Conservation (phyloP, 306 rosid species). For the Medicago truncatula region MtrunA17r5.0-ANR NC_053042.1:4177001-4177500, state of each 20-base stretch:
- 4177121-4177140: too few species aligned
- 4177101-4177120: neutral
- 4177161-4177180: too few species aligned
- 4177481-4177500: slow-evolving; percentile 36
- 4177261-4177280: slow-evolving; percentile 30
- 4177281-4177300: neutral
- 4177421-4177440: slow-evolving; percentile 47
- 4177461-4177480: slow-evolving; percentile 33
- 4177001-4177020: neutral
- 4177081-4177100: slow-evolving; percentile 18
- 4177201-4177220: too few species aligned
- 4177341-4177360: slow-evolving; percentile 38
- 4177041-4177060: neutral
- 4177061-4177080: neutral
- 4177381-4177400: slow-evolving; percentile 29
- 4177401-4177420: slow-evolving; percentile 42
- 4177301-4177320: slow-evolving; percentile 32
- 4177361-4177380: slow-evolving; percentile 40
- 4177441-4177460: slow-evolving; percentile 50
- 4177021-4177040: too few species aligned
- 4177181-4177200: too few species aligned
- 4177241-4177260: neutral
- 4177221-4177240: too few species aligned
- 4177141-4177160: too few species aligned
- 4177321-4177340: slow-evolving; percentile 41